Percentiles rank a stretch among this genome's conserved stretches.
phyloP scores from a whole-genome alignment of 345 rosid genomes.

The Salix purpurea region DNA sequence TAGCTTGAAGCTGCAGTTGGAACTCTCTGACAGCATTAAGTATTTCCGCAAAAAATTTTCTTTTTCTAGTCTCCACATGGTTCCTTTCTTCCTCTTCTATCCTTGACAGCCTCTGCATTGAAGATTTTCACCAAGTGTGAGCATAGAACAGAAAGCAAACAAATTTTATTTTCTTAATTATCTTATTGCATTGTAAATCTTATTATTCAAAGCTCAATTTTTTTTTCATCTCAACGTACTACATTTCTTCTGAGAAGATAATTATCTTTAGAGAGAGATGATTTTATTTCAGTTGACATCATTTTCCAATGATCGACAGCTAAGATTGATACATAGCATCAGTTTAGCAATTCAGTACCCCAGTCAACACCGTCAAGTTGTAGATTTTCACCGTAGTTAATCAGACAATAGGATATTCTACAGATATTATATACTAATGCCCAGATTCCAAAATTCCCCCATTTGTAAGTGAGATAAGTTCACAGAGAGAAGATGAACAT shows the following conservation, averaged over 20 bases:
- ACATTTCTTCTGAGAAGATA: neutral
- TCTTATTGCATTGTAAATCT: neutral
- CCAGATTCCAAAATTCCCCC: slow-evolving; percentile 6
- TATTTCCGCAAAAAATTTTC: slow-evolving; percentile 81
- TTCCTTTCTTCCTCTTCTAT: slow-evolving; percentile 85
- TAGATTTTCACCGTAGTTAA: neutral
- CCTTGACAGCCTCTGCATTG: slow-evolving; percentile 75
- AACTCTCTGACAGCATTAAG: slow-evolving; percentile 89
- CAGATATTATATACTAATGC: slow-evolving; percentile 6
- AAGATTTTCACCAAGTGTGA: slow-evolving; percentile 16
- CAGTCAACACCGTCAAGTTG: neutral
- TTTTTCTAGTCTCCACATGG: slow-evolving; percentile 69
- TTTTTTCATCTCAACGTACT: neutral
- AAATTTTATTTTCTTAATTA: neutral
- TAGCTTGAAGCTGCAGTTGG: slow-evolving; percentile 72
- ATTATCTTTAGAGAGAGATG: neutral
- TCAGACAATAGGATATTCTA: neutral
- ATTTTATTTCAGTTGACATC: neutral
- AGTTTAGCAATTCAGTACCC: neutral
- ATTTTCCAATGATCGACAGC: neutral
- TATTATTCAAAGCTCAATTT: neutral
- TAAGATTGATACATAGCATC: neutral
- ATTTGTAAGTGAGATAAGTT: neutral
- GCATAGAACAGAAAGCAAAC: neutral
- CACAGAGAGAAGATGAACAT: neutral